Percentiles rank a stretch among this genome's conserved stretches.
Conservation (phyloP, 2,329 filamentous ascomycete species). For the Diaporthe eres region DNA sequence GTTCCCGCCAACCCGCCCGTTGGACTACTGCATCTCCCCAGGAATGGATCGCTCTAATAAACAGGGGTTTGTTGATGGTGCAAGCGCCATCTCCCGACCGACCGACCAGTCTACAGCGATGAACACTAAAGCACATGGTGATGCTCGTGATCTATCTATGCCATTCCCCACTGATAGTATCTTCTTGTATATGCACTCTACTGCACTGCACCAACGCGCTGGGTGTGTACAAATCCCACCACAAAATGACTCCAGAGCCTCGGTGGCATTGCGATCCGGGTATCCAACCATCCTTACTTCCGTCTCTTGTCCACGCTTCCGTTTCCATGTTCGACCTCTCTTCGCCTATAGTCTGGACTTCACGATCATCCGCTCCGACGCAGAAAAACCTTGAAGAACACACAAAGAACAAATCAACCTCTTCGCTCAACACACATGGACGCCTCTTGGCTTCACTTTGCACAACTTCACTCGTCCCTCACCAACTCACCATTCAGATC, state of each 20-base stretch:
- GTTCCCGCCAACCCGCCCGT: not conserved
- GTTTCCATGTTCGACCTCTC: not conserved
- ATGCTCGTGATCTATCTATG: not conserved
- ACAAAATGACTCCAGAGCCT: not conserved
- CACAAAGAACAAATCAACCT: slow-evolving; percentile 30
- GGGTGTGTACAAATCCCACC: not conserved
- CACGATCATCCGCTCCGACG: slow-evolving; percentile 5
- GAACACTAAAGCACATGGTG: not conserved
- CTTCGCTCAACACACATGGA: not conserved
- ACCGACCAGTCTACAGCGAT: not conserved
- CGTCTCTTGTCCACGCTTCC: not conserved
- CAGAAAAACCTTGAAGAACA: slow-evolving; percentile 19
- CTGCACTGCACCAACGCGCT: not conserved
- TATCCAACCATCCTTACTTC: not conserved
- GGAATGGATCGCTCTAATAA: not conserved
- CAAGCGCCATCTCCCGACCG: not conserved
- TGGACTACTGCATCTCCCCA: slow-evolving; percentile 4
- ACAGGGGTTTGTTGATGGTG: not conserved
- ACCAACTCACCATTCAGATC: slow-evolving; percentile 38
- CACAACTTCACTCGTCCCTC: not conserved
- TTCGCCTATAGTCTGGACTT: slow-evolving; percentile 12
- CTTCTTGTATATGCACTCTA: not conserved
- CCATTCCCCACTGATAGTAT: not conserved
- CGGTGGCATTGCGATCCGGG: not conserved
- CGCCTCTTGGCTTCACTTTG: not conserved